Percentiles rank a stretch among this genome's conserved stretches.
phyloP scores from a whole-genome alignment of 129 eudicot species.

The Artemisia annua region DNA sequence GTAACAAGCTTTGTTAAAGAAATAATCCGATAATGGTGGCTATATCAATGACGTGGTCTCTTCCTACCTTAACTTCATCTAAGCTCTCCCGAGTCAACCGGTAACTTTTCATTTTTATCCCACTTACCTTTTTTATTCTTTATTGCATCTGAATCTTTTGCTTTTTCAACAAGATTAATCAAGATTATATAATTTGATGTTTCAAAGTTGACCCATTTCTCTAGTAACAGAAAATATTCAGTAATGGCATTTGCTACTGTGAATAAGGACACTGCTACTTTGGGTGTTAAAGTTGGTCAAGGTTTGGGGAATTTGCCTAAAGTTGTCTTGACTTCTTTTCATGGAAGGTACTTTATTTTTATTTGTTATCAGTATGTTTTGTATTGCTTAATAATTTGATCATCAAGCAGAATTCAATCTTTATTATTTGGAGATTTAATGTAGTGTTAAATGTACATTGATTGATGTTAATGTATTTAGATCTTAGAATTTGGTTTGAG shows the following conservation, averaged over 20 bases:
- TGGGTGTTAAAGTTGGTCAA: slow-evolving; percentile 60
- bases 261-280: slow-evolving; percentile 32
- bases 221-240: background rate
- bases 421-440: too few relatives aligned
- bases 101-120: slow-evolving; percentile 23
- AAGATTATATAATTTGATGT: too few relatives aligned
- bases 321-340: slow-evolving; percentile 69
- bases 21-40: slow-evolving; percentile 55
- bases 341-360: slow-evolving; percentile 96
- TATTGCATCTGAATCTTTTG: background rate
- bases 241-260: slow-evolving; percentile 69
- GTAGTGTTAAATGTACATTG: too few relatives aligned
- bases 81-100: slow-evolving; percentile 57
- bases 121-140: too few relatives aligned
- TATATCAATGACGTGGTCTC: slow-evolving; percentile 52
- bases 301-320: slow-evolving; percentile 87
- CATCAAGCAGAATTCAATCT: too few relatives aligned
- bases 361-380: too few relatives aligned
- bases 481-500: too few relatives aligned
- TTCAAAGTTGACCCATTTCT: slow-evolving; percentile 6
- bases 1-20: too few relatives aligned
- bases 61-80: slow-evolving; percentile 49
- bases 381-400: too few relatives aligned
- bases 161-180: background rate
- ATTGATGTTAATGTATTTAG: too few relatives aligned